Evolutionary conservation across 352 stramenopile genomes (phyloP), one percentile per base, ranked within the genome.

Genomic region (Pythium dissotocum): DNA sequence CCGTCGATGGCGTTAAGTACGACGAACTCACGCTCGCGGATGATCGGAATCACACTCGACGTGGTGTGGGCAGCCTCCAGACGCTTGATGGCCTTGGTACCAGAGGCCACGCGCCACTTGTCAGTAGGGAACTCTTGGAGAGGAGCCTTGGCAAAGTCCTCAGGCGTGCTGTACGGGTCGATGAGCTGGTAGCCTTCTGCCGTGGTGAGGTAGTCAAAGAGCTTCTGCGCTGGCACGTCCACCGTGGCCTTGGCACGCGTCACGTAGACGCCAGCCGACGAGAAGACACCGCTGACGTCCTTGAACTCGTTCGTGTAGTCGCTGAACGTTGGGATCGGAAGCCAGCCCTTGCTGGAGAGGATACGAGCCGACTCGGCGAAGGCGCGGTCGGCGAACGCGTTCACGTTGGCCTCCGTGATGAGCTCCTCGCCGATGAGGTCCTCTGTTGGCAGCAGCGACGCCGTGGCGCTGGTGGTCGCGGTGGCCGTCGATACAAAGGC

Each of bases 1-100:
- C 14, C 33, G 55, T 72, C 66, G 48, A 72, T 68, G 6, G 58
- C 69, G 53, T 79, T 79, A 42, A 77, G 70, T 42, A 79, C 61
- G 6, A 63, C 55, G 21, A 72, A 72, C 66, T 72, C 66, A 30
- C 66, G 66, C 21, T 63, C 67, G 62, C 33, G 33, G 33, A 38
- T 38, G 9, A 46, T 13, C 13, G 38, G 38, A 18, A 46, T 46
- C 8, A 18, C 38, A 13, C 9, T n/a, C 9, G 38, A 46, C 6
- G 9, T 46, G 12, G 38, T 46, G 9, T 18, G 38, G 2, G 38
- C 38, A 46, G 38, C 38, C 38, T 46, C 38, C 7, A 46, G 38
- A n/a, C 13, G 8, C 38, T 46, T 46, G 9, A 18, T 46, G 9
- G 9, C 38, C 8, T 38, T 38, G 38, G 38, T 5, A 10, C 38